Conservation (phyloP, 768 basidiomycete genomes). For the Trametes cubensis region DNA sequence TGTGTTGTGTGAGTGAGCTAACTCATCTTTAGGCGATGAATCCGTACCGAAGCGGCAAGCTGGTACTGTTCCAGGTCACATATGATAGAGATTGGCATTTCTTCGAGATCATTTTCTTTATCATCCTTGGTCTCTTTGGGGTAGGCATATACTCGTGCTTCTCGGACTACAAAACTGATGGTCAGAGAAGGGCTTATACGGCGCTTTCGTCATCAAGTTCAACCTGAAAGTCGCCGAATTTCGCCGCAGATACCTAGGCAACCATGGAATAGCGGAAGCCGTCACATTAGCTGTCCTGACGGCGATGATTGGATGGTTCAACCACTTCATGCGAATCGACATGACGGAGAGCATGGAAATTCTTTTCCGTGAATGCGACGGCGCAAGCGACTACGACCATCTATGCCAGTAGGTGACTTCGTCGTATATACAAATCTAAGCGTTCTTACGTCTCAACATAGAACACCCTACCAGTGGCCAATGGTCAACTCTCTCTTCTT, state of each 20-base stretch:
- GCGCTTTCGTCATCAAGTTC: conserved; percentile 96
- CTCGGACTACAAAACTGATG: background rate
- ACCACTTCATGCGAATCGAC: conserved; percentile 92
- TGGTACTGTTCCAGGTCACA: conserved; percentile 97
- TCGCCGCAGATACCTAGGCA: conserved; percentile 84
- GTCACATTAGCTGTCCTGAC: conserved; percentile 85
- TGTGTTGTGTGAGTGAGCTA: background rate
- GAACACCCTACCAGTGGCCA: conserved; percentile 89
- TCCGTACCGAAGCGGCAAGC: conserved; percentile 95
- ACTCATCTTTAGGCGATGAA: conserved; percentile 60
- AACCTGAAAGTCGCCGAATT: conserved; percentile 95
- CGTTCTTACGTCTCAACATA: conserved; percentile 35
- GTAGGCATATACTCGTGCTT: conserved; percentile 46
- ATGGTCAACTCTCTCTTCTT: conserved; percentile 92
- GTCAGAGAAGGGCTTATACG: conserved; percentile 81
- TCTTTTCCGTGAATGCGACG: conserved; percentile 94
- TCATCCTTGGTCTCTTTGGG: conserved; percentile 94
- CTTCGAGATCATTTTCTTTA: conserved; percentile 96
- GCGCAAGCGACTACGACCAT: conserved; percentile 86
- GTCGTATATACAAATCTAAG: background rate
- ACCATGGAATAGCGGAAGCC: conserved; percentile 87
- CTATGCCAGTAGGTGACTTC: conserved; percentile 83
- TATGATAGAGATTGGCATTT: conserved; percentile 99
- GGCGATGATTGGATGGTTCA: conserved; percentile 90
- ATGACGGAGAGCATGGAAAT: conserved; percentile 98